Percentiles rank a stretch among this genome's conserved stretches.
Conservation (phyloP, 768 basidiomycete species). For the Kwoniella newhampshirensis region DNA sequence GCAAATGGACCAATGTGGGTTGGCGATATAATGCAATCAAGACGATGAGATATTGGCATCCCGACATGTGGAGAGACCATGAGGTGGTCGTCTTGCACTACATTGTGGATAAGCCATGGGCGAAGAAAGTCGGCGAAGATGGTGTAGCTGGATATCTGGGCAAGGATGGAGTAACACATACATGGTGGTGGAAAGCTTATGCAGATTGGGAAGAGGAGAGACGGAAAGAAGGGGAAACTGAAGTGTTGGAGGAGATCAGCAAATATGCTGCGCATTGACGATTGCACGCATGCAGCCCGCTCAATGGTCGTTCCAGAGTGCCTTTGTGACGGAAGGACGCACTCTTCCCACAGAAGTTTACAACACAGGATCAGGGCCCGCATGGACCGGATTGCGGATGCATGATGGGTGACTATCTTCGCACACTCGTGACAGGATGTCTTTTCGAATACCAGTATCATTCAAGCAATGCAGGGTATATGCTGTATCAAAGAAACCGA, state of each 20-base stretch:
- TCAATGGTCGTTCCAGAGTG: too few relatives aligned
- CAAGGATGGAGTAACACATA: constrained; percentile 28
- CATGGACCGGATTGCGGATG: too few relatives aligned
- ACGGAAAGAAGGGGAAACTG: neutral
- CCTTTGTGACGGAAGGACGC: too few relatives aligned
- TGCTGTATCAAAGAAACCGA: neutral
- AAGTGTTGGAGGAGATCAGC: too few relatives aligned
- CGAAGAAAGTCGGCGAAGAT: constrained; percentile 13
- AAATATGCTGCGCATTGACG: too few relatives aligned
- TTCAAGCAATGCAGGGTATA: constrained; percentile 17
- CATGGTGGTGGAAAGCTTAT: constrained; percentile 27
- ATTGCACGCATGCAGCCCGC: too few relatives aligned
- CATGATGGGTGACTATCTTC: too few relatives aligned
- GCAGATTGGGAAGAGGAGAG: constrained; percentile 9
- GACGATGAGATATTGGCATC: constrained; percentile 67
- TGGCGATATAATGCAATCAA: constrained; percentile 70
- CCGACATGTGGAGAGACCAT: constrained; percentile 73
- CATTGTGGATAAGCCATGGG: constrained; percentile 36
- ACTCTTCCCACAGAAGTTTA: too few relatives aligned
- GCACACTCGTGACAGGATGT: too few relatives aligned
- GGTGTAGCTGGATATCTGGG: constrained; percentile 7
- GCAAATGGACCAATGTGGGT: constrained; percentile 45
- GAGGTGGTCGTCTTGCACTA: constrained; percentile 65
- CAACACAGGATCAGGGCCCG: too few relatives aligned
- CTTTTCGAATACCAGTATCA: too few relatives aligned